Evolutionary conservation across 2,329 filamentous ascomycete species (phyloP).

Genomic region (Kalaharituber pfeilii): DNA sequence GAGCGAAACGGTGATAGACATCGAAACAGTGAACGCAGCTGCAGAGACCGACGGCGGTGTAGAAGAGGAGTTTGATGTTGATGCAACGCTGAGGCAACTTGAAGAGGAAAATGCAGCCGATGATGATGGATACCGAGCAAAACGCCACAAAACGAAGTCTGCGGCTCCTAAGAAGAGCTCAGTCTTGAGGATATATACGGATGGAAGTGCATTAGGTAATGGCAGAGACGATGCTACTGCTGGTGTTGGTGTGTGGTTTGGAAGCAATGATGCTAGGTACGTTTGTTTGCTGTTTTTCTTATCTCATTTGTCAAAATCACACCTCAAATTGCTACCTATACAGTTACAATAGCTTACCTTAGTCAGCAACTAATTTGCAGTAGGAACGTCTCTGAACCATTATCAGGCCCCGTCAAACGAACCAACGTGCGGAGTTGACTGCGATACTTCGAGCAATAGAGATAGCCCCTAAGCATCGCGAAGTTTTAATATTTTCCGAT

Average conservation of each 20-base stretch:
- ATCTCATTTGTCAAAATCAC: not conserved
- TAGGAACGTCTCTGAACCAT: constrained; percentile 54
- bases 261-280: constrained; percentile 37
- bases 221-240: constrained; percentile 39
- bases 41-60: not conserved
- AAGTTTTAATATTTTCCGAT: constrained; percentile 69
- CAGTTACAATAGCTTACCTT: no score
- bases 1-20: not conserved
- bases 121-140: constrained; percentile 1
- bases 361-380: constrained; percentile 5
- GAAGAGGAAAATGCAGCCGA: constrained; percentile 4
- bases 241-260: constrained; percentile 49
- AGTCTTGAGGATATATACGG: constrained; percentile 39
- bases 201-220: constrained; percentile 44
- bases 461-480: constrained; percentile 47
- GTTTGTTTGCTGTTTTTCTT: constrained; percentile 13
- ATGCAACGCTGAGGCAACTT: constrained; percentile 15
- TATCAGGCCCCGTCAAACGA: constrained; percentile 65
- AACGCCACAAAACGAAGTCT: not conserved
- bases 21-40: not conserved
- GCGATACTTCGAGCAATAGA: constrained; percentile 73
- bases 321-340: no score
- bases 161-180: not conserved
- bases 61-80: constrained; percentile 5
- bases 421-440: constrained; percentile 87